These are phyloP conservation scores for Cutaneotrichosporon cyanovorans DNA, from an alignment of 1,284 basidiomycete genomes.

Conservation along the genomic window DNA sequence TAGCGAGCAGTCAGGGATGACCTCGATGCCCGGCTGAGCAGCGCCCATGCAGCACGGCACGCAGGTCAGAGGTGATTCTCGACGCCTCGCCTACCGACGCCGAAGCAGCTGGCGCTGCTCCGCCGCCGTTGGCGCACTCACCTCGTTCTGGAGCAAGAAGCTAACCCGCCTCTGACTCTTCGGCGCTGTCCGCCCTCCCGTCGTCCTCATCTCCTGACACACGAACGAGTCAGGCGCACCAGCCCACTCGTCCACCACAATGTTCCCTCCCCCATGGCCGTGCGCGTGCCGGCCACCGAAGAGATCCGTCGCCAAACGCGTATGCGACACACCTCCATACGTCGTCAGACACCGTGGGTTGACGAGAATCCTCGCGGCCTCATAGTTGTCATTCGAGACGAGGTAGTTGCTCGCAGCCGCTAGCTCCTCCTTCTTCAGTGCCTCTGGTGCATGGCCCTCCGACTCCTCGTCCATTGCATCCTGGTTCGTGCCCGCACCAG, in stretches of 20 bases:
- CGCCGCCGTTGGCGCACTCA: conserved; percentile 8
- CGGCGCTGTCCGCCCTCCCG: conserved; percentile 78
- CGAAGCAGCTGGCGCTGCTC: too few relatives aligned
- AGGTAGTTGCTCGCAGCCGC: conserved; percentile 36
- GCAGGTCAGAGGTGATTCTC: too few relatives aligned
- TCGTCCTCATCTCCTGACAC: conserved; percentile 90
- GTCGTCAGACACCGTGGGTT: conserved; percentile 93
- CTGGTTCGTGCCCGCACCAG: conserved; percentile 78
- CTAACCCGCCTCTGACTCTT: conserved; percentile 81
- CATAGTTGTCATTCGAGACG: conserved; percentile 80
- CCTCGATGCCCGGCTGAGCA: too few relatives aligned
- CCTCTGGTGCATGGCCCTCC: conserved; percentile 37
- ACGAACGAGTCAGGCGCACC: conserved; percentile 91
- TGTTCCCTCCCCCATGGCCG: conserved; percentile 51
- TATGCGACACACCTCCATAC: conserved; percentile 90
- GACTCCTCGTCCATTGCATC: conserved; percentile 68
- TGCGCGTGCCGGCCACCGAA: conserved; percentile 60
- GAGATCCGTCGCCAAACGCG: conserved; percentile 78
- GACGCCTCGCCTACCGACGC: too few relatives aligned
- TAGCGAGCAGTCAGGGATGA: too few relatives aligned
- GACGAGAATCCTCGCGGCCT: conserved; percentile 78
- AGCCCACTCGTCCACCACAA: conserved; percentile 84
- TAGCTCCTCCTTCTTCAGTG: conserved; percentile 37
- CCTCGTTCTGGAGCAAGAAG: conserved; percentile 65
- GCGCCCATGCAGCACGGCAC: too few relatives aligned